Percentiles rank a stretch among this genome's conserved stretches.
phyloP scores from a whole-genome alignment of 2,329 filamentous ascomycete genomes.

The Coniochaeta sp. region DNA sequence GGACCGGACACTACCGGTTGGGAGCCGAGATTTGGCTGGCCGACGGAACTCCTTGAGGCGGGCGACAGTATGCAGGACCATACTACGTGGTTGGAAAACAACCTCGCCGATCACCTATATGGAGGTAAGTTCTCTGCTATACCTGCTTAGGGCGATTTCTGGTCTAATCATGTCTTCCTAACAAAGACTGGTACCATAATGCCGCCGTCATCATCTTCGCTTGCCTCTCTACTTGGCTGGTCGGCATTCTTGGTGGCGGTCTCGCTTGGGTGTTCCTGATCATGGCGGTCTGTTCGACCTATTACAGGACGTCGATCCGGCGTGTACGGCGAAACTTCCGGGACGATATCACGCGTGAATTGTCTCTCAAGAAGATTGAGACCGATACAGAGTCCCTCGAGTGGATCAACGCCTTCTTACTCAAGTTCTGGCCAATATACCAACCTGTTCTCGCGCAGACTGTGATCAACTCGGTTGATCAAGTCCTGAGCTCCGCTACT shows the following conservation, averaged over 20 bases:
- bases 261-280: conserved; percentile 89
- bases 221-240: conserved; percentile 81
- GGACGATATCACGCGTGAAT: conserved; percentile 84
- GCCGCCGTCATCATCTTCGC: conserved; percentile 90
- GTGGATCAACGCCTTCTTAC: conserved; percentile 98
- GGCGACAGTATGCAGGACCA: conserved; percentile 74
- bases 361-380: conserved; percentile 80
- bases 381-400: conserved; percentile 88
- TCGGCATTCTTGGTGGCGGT: conserved; percentile 83
- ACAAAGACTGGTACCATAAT: conserved; percentile 93
- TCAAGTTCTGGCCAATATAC: conserved; percentile 99
- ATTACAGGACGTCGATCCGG: conserved; percentile 92
- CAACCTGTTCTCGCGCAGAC: conserved; percentile 88
- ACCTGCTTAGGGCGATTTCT: conserved; percentile 4
- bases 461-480: conserved; percentile 89
- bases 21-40: conserved; percentile 78
- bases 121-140: conserved; percentile 50
- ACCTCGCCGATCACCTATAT: conserved; percentile 82
- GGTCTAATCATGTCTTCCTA: background rate
- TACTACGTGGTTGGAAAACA: conserved; percentile 76
- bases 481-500: conserved; percentile 87
- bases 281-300: conserved; percentile 87
- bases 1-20: conserved; percentile 62
- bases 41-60: conserved; percentile 45
- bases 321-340: conserved; percentile 92